phyloP scores from a whole-genome alignment of 805 yeast species.

The Candida ovalis region DNA sequence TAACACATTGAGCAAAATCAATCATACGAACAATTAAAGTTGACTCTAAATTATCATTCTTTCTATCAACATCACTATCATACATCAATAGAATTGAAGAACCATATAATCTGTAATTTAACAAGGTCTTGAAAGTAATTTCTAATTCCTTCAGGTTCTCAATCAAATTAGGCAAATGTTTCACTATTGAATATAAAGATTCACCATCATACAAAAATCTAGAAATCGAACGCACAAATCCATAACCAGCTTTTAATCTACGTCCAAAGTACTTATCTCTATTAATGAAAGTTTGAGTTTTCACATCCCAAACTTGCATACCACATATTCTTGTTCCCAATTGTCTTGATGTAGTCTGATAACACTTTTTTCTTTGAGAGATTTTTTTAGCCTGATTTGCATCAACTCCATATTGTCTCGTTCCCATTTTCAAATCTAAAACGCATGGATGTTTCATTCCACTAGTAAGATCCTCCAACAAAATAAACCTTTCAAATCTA shows the following conservation, averaged over 20 bases:
- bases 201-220: slow-evolving; percentile 79
- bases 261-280: slow-evolving; percentile 94
- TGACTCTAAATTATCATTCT: slow-evolving; percentile 9
- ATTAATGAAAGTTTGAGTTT: slow-evolving; percentile 47
- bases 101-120: slow-evolving; percentile 87
- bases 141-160: slow-evolving; percentile 56
- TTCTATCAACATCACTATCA: slow-evolving; percentile 51
- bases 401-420: slow-evolving; percentile 96
- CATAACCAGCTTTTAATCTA: slow-evolving; percentile 60
- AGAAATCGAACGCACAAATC: slow-evolving; percentile 71
- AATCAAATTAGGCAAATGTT: slow-evolving; percentile 66
- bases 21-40: slow-evolving; percentile 62
- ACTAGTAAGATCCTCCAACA: slow-evolving; percentile 85
- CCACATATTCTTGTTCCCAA: slow-evolving; percentile 96
- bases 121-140: slow-evolving; percentile 48
- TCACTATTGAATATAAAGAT: slow-evolving; percentile 50
- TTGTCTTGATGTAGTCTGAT: slow-evolving; percentile 69
- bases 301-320: slow-evolving; percentile 73
- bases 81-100: slow-evolving; percentile 85
- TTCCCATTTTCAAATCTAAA: slow-evolving; percentile 95
- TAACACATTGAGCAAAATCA: slow-evolving; percentile 93
- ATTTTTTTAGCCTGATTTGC: slow-evolving; percentile 66
- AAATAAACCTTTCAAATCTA: slow-evolving; percentile 72
- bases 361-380: slow-evolving; percentile 82
- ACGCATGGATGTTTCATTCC: slow-evolving; percentile 86